Evolutionary conservation across 1,139 yeast genomes (phyloP).

Genomic region (Hemisphaericaspora xylofermentans): DNA sequence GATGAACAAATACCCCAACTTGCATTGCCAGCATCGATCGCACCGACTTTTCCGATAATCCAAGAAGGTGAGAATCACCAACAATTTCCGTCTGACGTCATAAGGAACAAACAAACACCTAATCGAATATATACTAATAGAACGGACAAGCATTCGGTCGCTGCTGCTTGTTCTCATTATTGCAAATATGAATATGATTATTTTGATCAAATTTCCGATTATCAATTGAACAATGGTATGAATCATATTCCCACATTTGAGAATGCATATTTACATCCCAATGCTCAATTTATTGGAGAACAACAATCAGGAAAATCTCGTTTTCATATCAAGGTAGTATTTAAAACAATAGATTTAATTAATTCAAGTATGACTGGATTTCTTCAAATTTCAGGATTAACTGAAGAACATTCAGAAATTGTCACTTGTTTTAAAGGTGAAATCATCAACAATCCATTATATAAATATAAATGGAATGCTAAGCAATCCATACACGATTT

Average conservation of each 20-base stretch:
- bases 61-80: not conserved
- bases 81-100: not conserved
- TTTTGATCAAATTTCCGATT: slow-evolving; percentile 7
- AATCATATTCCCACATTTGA: slow-evolving; percentile 18
- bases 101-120: not conserved
- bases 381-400: slow-evolving; percentile 75
- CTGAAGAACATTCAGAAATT: slow-evolving; percentile 73
- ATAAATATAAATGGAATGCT: slow-evolving; percentile 20
- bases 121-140: not conserved
- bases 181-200: slow-evolving; percentile 10
- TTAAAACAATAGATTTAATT: slow-evolving; percentile 65
- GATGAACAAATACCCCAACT: not conserved
- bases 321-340: slow-evolving; percentile 70
- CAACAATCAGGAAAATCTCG: slow-evolving; percentile 71
- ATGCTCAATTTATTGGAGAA: slow-evolving; percentile 63
- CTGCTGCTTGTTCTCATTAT: too few relatives aligned
- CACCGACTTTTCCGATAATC: not conserved
- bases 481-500: slow-evolving; percentile 16
- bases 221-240: slow-evolving; percentile 2
- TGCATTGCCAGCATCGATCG: not conserved
- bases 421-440: slow-evolving; percentile 88
- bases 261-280: slow-evolving; percentile 55
- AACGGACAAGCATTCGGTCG: slow-evolving; percentile 1
- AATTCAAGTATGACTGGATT: slow-evolving; percentile 71
- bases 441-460: slow-evolving; percentile 61